phyloP scores from a whole-genome alignment of 352 stramenopile genomes.

The Ochromonadaceae sp. region DNA sequence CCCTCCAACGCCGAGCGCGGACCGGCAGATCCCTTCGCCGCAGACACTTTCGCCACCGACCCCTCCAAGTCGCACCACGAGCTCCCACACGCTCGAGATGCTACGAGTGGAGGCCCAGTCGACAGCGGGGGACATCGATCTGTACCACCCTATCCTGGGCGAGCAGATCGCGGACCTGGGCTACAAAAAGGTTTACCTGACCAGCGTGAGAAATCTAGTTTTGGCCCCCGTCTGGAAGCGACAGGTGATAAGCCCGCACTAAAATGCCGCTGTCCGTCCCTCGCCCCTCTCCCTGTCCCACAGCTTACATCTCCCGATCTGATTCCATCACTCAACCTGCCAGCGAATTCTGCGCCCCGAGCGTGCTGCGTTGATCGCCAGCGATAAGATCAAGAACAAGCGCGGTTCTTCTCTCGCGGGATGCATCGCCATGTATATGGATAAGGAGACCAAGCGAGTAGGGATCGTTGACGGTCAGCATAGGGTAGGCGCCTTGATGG shows the following conservation, averaged over 20 bases:
- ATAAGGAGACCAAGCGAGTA: neutral
- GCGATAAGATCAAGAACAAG: neutral
- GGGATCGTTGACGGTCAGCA: slow-evolving; percentile 10
- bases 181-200: slow-evolving; percentile 4
- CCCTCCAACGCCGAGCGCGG: no score
- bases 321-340: no score
- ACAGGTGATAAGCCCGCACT: no score
- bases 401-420: neutral
- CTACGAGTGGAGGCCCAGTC: neutral
- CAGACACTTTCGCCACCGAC: neutral
- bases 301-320: no score
- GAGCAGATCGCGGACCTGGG: neutral
- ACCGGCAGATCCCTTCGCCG: no score
- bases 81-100: neutral
- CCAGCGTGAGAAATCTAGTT: neutral
- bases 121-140: neutral
- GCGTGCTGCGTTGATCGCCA: neutral
- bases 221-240: slow-evolving; percentile 4
- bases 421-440: neutral
- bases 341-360: slow-evolving; percentile 6
- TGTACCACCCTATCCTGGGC: neutral
- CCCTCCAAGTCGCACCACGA: neutral
- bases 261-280: no score
- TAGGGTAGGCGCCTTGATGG: slow-evolving; percentile 3
- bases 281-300: no score